A percentile compares a stretch with the other conserved stretches of the same genome.
Conservation (phyloP, 2,329 filamentous ascomycete species). For the Atkinsonella texensis region DNA sequence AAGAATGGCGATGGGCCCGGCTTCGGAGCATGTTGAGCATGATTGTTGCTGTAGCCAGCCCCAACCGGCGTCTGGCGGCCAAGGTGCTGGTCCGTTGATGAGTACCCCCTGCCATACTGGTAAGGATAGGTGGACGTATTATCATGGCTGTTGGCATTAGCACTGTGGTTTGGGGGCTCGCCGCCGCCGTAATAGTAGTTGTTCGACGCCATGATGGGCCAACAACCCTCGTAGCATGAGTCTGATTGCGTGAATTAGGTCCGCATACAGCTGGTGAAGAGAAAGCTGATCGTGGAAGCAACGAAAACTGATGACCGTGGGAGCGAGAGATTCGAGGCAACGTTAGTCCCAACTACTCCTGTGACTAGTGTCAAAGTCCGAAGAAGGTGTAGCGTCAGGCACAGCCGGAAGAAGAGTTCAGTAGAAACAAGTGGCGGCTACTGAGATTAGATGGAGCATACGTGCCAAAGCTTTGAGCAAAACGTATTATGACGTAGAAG, state of each 20-base stretch:
- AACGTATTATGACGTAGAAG: neutral
- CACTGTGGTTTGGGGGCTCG: constrained; percentile 29
- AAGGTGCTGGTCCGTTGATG: constrained; percentile 2
- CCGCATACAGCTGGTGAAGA: constrained; percentile 1
- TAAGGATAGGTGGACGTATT: constrained; percentile 31
- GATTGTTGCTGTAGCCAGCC: constrained; percentile 20
- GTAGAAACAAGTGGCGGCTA: neutral
- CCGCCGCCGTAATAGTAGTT: constrained; percentile 46
- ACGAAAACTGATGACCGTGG: neutral
- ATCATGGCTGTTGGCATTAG: constrained; percentile 5
- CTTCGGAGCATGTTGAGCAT: constrained; percentile 13
- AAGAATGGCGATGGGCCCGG: constrained; percentile 45
- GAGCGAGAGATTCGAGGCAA: neutral
- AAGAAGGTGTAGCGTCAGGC: neutral
- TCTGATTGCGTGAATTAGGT: neutral
- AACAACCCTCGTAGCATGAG: neutral
- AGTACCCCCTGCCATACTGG: constrained; percentile 18
- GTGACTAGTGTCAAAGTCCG: neutral
- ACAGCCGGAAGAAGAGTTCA: neutral
- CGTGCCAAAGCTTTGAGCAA: neutral
- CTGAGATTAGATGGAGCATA: neutral
- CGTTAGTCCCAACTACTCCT: neutral
- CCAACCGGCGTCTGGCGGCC: constrained; percentile 11
- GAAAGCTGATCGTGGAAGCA: neutral
- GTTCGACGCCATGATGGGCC: constrained; percentile 45